A percentile compares a stretch with the other conserved stretches of the same genome.
These are phyloP conservation scores for Epichloe gansuensis DNA, from an alignment of 2,329 filamentous ascomycete genomes.

Conservation along the genomic window DNA sequence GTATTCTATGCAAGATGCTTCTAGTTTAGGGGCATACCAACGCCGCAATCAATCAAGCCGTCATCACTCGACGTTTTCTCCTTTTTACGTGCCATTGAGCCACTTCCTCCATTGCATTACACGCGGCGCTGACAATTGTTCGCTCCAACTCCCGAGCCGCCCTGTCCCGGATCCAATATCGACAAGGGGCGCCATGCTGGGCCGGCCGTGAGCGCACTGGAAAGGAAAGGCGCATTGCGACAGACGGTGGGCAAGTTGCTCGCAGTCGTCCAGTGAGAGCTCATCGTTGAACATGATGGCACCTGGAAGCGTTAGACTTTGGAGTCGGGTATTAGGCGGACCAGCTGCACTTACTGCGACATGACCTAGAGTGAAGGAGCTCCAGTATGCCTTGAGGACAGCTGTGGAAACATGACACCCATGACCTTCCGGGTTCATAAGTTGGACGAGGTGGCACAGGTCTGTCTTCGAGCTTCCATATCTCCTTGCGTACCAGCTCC, in stretches of 20 bases:
- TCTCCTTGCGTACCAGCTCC: slow-evolving; percentile 60
- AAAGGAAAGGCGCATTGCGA: slow-evolving; percentile 59
- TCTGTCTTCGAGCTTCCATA: slow-evolving; percentile 51
- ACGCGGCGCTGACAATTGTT: background rate
- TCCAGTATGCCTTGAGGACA: slow-evolving; percentile 69
- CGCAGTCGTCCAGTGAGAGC: slow-evolving; percentile 45
- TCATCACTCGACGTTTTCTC: background rate
- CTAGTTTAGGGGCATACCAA: background rate
- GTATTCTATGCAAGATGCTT: background rate
- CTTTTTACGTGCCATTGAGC: slow-evolving; percentile 3
- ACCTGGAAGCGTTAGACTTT: slow-evolving; percentile 18
- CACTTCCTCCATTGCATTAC: slow-evolving; percentile 13
- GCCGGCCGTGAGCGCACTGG: slow-evolving; percentile 69
- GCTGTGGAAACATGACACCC: slow-evolving; percentile 49
- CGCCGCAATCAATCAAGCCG: background rate
- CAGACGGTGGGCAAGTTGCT: slow-evolving; percentile 42
- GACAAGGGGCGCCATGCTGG: slow-evolving; percentile 51
- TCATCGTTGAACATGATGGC: slow-evolving; percentile 80
- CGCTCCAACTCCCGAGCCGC: slow-evolving; percentile 16
- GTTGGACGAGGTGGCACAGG: slow-evolving; percentile 8
- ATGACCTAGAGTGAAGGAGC: slow-evolving; percentile 62
- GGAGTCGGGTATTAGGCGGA: background rate
- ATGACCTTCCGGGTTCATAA: slow-evolving; percentile 21
- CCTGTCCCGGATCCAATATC: slow-evolving; percentile 27
- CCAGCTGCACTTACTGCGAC: slow-evolving; percentile 40